phyloP scores from a whole-genome alignment of 2,329 filamentous ascomycete species.

The Alternaria rosae region DNA sequence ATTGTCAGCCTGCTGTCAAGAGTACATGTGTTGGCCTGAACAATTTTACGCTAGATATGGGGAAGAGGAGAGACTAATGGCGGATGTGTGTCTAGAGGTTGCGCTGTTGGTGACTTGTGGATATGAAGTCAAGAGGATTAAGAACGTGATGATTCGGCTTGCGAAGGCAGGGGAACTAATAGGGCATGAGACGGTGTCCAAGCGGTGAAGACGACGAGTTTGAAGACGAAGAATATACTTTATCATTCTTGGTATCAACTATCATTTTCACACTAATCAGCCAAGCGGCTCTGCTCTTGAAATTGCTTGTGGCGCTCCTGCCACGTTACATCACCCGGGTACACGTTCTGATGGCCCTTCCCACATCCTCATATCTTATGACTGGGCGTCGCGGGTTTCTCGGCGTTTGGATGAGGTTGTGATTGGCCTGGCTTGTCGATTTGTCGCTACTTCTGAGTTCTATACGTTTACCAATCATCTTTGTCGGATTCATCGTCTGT shows the following conservation, averaged over 20 bases:
- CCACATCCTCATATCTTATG: not conserved
- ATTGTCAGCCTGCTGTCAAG: not conserved
- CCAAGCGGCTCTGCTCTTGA: not conserved
- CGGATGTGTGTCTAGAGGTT: not conserved
- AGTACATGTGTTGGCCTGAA: not conserved
- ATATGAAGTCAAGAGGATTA: not conserved
- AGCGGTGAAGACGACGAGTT: not conserved
- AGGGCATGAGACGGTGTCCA: not conserved
- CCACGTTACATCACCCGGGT: not conserved
- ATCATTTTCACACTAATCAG: not conserved
- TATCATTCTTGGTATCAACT: constrained; percentile 15
- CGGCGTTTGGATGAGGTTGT: not conserved
- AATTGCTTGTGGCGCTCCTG: not conserved
- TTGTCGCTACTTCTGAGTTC: not conserved
- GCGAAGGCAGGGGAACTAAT: not conserved
- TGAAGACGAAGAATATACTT: constrained; percentile 6
- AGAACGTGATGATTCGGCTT: not conserved
- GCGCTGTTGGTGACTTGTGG: not conserved
- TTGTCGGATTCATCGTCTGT: constrained; percentile 79
- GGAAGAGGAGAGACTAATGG: not conserved
- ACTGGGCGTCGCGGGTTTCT: not conserved
- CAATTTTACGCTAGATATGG: not conserved
- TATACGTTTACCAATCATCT: constrained; percentile 69
- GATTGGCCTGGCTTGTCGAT: not conserved
- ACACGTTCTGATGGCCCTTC: not conserved